These are phyloP conservation scores for Calycina herbarum DNA, from an alignment of 2,329 filamentous ascomycete genomes.

Conservation along the genomic window DNA sequence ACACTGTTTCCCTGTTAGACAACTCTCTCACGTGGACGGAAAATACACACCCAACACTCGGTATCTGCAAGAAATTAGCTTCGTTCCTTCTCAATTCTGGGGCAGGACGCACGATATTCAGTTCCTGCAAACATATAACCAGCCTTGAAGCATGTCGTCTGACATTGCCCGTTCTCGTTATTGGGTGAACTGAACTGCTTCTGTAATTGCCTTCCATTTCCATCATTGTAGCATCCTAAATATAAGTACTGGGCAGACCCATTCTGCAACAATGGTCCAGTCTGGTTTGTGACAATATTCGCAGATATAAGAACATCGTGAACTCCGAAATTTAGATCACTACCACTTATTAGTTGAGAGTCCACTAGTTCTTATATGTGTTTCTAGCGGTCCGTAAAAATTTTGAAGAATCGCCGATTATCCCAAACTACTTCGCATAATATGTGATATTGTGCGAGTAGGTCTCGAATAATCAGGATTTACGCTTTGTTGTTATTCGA, in stretches of 20 bases:
- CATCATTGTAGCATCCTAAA: slow-evolving; percentile 44
- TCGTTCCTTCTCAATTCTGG: not conserved
- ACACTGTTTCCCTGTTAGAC: slow-evolving; percentile 30
- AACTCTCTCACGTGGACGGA: not conserved
- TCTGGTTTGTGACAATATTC: slow-evolving; percentile 37
- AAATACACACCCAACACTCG: slow-evolving; percentile 22
- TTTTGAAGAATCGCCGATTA: too few species aligned
- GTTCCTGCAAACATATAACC: slow-evolving; percentile 40
- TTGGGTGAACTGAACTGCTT: slow-evolving; percentile 35
- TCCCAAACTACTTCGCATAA: too few species aligned
- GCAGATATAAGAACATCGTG: slow-evolving; percentile 40
- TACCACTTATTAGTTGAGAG: slow-evolving; percentile 4
- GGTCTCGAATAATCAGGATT: too few species aligned
- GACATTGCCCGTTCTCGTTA: slow-evolving; percentile 41
- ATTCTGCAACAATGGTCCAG: slow-evolving; percentile 40
- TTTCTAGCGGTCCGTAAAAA: too few species aligned
- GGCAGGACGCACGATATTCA: slow-evolving; percentile 32
- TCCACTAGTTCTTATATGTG: too few species aligned
- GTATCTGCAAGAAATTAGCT: slow-evolving; percentile 13
- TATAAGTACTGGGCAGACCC: slow-evolving; percentile 38
- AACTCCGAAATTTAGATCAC: slow-evolving; percentile 42
- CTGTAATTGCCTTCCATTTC: slow-evolving; percentile 38
- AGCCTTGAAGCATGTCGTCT: slow-evolving; percentile 32
- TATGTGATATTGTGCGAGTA: too few species aligned
- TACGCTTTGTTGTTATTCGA: not conserved